phyloP scores from a whole-genome alignment of 352 stramenopile species.

The Phytophthora kernoviae region DNA sequence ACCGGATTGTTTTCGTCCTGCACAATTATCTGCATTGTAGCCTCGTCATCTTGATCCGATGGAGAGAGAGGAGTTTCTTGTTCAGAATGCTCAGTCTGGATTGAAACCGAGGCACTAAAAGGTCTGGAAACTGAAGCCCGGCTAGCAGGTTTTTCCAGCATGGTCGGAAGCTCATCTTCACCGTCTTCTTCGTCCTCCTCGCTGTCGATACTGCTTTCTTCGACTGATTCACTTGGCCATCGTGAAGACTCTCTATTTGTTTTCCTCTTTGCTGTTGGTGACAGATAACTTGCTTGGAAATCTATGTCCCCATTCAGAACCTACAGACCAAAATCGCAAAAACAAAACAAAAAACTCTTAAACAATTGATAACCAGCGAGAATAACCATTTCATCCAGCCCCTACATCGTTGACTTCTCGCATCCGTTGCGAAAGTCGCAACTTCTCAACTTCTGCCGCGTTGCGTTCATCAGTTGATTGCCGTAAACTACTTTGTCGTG shows the following conservation, averaged over 20 bases:
- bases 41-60: not conserved
- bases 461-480: slow-evolving; percentile 57
- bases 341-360: not conserved
- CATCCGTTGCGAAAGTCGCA: slow-evolving; percentile 64
- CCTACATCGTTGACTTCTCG: slow-evolving; percentile 75
- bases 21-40: not conserved
- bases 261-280: slow-evolving; percentile 15
- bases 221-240: slow-evolving; percentile 5
- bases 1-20: slow-evolving; percentile 12
- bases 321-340: too few relatives aligned
- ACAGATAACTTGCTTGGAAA: slow-evolving; percentile 64
- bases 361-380: not conserved
- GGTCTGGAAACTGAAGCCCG: not conserved
- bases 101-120: slow-evolving; percentile 13
- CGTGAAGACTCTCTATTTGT: too few relatives aligned
- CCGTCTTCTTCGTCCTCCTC: slow-evolving; percentile 34
- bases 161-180: slow-evolving; percentile 55
- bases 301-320: slow-evolving; percentile 61
- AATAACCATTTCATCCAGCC: not conserved
- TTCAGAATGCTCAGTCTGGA: slow-evolving; percentile 32
- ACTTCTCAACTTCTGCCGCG: slow-evolving; percentile 63
- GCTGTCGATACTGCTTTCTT: slow-evolving; percentile 1
- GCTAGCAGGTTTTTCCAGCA: slow-evolving; percentile 49
- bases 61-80: slow-evolving; percentile 3
- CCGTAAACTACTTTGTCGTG: not conserved